A percentile compares a stretch with the other conserved stretches of the same genome.
Conservation (phyloP, 1,284 basidiomycete species). For the Clitocybe nebularis region DNA sequence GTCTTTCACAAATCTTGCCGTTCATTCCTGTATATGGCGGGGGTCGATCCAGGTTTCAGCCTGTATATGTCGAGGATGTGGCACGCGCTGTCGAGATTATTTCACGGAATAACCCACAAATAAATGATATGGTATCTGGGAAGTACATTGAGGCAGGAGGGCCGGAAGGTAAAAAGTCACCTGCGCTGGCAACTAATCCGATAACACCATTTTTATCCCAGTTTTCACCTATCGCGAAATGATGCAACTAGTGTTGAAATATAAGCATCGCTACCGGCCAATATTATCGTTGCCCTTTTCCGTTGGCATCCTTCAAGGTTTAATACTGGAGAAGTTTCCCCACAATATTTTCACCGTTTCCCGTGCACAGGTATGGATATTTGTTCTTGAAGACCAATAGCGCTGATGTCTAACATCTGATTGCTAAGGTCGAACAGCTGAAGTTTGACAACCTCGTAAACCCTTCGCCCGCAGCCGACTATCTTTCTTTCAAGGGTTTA, state of each 20-base stretch:
- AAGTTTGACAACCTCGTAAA: slow-evolving; percentile 55
- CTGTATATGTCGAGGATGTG: slow-evolving; percentile 66
- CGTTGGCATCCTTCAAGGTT: slow-evolving; percentile 58
- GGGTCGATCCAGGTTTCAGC: slow-evolving; percentile 64
- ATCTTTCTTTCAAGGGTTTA: slow-evolving; percentile 41
- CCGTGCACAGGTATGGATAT: slow-evolving; percentile 48
- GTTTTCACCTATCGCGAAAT: slow-evolving; percentile 64
- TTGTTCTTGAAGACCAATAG: not conserved
- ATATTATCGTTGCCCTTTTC: slow-evolving; percentile 61
- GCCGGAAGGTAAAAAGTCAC: slow-evolving; percentile 44
- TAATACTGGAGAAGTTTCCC: slow-evolving; percentile 59
- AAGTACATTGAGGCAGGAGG: slow-evolving; percentile 68
- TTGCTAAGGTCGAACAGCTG: slow-evolving; percentile 52
- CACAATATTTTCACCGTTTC: slow-evolving; percentile 65
- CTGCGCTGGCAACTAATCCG: slow-evolving; percentile 4
- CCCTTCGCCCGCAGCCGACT: slow-evolving; percentile 25
- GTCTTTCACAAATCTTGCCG: slow-evolving; percentile 54
- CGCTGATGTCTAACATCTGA: not conserved
- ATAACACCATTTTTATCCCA: no score
- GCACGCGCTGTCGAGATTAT: slow-evolving; percentile 58
- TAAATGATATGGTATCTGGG: slow-evolving; percentile 40
- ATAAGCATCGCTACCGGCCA: slow-evolving; percentile 47
- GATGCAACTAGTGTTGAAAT: slow-evolving; percentile 57
- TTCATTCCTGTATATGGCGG: slow-evolving; percentile 71
- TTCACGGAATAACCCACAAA: slow-evolving; percentile 39